Evolutionary conservation across 148 eudicot genomes (phyloP), one percentile per base, ranked within the genome.

Genomic region (Gaultheria prostrata): DNA sequence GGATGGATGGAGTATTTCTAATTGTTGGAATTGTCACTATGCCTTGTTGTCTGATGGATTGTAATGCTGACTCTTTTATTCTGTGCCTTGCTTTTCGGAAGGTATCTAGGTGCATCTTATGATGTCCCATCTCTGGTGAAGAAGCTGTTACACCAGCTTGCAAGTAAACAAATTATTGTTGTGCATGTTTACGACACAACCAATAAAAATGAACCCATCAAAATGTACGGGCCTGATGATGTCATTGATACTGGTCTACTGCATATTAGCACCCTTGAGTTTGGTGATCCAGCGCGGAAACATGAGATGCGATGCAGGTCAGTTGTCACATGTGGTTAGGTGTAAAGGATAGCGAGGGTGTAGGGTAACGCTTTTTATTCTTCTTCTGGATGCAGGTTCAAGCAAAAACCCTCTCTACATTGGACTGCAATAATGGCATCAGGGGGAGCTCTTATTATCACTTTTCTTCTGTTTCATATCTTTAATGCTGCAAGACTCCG

Each of bases 251-350:
- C 93, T 8, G 97, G 93, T 39, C 84, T 90, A 73, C 85, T 91
- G 87, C 96, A 88, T 78, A 82, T 85, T 73, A 93, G 98, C 87
- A 76, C 73, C 80, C 98, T 97, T 82, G 94, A 97, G 84, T 97
- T 97, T 88, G 99, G 99, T 39, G 99, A 97, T 84, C 99, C 99
- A 63, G 82, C 89, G 69, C 91, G 98, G 67, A 95, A 90, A 80
- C 98, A 94, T 82, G 98, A 94, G 94, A 97, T 95, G 96, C 95
- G 89, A 84, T 97, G 98, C 98, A 92, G 99, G 99, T 97, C 43
- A 88, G 84, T 35, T 48, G 67, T 77, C 71, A 6, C 24, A 33
- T 24, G 26, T 39, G 17, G 13, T 35, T 56, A 18, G 56, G 56
- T 71, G 17, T 61, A 63, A 18, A 50, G 33, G 65, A n/a, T 78